Base-by-base conservation (phyloP, 1,284 basidiomycete species). In the Ceratobasidium sp. region DNA sequence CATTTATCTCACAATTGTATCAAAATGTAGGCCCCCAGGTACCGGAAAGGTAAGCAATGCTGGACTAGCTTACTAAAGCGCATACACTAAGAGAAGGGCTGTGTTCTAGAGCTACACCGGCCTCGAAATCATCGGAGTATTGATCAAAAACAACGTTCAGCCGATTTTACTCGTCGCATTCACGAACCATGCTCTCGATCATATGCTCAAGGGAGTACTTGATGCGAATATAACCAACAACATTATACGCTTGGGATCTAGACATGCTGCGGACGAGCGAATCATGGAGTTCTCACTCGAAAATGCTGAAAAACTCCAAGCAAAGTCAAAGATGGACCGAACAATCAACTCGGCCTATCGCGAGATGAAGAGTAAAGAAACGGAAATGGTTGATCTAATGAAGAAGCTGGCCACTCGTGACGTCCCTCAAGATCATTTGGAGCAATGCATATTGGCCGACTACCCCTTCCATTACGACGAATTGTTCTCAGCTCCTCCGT, bases 181-280 rank as follows among this genome's bases (percentile, higher is more conserved):
- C 83, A 94, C 93, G 0, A 94, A 94, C 81, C 93, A 94, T 79
- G 92, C 93, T 0, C 86, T 94, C 0, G 93, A 94, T 79, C 91
- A 94, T 79, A 88, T 94, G 83, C 85, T 94, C 2, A 84, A 86
- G 9, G 89, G 89, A 0, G 87, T 93, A 1, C 85, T 93, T 1
- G 90, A 94, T 79, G 88, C 88, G 0, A 83, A 84, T 0, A 92
- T 94, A 75, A 93, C 92, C 0, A 84, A 85, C 0, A 87, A 89
- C 53, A 87, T 94, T 28, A 89, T 93, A 10, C 89, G 93, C 1
- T 85, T 94, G 2, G 93, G 93, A 0, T 87, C 89, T 23, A 86
- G 90, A 7, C 89, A 90, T 9, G 85, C 89, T 0, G 64, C 55
- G 12, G 90, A 93, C 77, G 90, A 92, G 76, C 85, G 88, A 5